Conservation (phyloP, 1,284 basidiomycete species). For the Coriolopsis trogii region DNA sequence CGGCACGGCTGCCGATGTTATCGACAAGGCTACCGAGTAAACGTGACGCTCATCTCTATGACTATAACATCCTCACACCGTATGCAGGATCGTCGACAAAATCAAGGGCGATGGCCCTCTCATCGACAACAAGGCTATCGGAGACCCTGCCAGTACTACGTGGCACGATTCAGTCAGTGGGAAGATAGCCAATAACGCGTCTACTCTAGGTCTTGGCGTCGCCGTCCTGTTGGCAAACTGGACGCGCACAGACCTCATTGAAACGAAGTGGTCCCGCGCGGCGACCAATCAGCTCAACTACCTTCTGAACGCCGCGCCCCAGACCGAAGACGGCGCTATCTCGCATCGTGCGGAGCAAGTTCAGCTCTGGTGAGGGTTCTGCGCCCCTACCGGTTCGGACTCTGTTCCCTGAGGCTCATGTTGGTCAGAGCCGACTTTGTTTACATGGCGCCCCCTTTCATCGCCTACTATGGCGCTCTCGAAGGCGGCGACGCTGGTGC, state of each 20-base stretch:
- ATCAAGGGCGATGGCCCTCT: conserved; percentile 39
- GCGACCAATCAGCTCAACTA: conserved; percentile 61
- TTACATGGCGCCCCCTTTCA: conserved; percentile 80
- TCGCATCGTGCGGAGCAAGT: conserved; percentile 59
- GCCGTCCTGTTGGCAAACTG: conserved; percentile 64
- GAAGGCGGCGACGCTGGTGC: conserved; percentile 42
- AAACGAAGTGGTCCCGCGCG: conserved; percentile 50
- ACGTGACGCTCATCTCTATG: conserved; percentile 4
- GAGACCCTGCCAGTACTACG: conserved; percentile 66
- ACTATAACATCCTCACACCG: not conserved
- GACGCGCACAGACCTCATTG: conserved; percentile 44
- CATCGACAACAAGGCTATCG: conserved; percentile 56
- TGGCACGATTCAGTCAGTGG: not conserved
- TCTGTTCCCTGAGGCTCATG: conserved; percentile 1
- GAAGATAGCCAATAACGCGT: not conserved
- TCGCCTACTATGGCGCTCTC: conserved; percentile 71
- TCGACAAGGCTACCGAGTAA: conserved; percentile 44
- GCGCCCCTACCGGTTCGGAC: not conserved
- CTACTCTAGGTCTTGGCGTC: conserved; percentile 57
- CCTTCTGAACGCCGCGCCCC: conserved; percentile 59
- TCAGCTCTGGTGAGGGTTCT: conserved; percentile 50
- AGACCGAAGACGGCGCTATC: conserved; percentile 61
- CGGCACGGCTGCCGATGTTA: conserved; percentile 41
- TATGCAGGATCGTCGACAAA: conserved; percentile 40
- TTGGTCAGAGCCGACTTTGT: conserved; percentile 56